Conservation (phyloP, 1,284 basidiomycete species). For the Ustilago vetiveriae region DNA sequence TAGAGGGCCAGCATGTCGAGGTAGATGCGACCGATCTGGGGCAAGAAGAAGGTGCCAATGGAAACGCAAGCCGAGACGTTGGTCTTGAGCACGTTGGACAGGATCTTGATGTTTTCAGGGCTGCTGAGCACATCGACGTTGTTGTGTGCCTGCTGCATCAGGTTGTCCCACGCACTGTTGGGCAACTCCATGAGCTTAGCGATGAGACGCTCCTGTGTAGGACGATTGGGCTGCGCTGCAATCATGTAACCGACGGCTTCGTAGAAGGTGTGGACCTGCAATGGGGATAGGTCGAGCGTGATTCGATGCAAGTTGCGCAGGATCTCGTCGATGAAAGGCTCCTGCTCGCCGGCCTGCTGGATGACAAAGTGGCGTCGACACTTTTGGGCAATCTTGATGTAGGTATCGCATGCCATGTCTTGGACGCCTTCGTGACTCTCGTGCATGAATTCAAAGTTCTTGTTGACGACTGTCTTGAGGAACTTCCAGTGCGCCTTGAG, state of each 20-base stretch:
- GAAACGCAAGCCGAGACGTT: slow-evolving; percentile 98
- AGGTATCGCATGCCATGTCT: slow-evolving; percentile 99
- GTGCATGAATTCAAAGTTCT: slow-evolving; percentile 99
- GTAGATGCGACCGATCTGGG: slow-evolving; percentile 95
- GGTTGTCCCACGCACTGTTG: slow-evolving; percentile 96
- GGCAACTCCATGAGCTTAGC: slow-evolving; percentile 95
- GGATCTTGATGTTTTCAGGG: slow-evolving; percentile 94
- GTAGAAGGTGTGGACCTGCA: slow-evolving; percentile 75
- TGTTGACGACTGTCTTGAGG: slow-evolving; percentile 99
- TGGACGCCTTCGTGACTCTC: slow-evolving; percentile 99
- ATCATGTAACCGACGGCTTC: slow-evolving; percentile 99
- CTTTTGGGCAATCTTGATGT: slow-evolving; percentile 99
- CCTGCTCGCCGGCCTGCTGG: slow-evolving; percentile 95
- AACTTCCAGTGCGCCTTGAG: slow-evolving; percentile 99
- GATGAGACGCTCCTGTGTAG: slow-evolving; percentile 94
- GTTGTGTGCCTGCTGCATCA: slow-evolving; percentile 94
- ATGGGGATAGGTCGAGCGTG: slow-evolving; percentile 92
- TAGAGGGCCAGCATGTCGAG: slow-evolving; percentile 98
- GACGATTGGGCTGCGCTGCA: slow-evolving; percentile 96
- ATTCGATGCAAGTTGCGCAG: slow-evolving; percentile 89
- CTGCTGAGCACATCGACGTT: slow-evolving; percentile 92
- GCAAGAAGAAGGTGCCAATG: slow-evolving; percentile 95
- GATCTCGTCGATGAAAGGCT: slow-evolving; percentile 99
- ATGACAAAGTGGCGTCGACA: slow-evolving; percentile 98
- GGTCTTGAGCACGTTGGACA: slow-evolving; percentile 96